These are phyloP conservation scores for Triticum urartu DNA, from an alignment of 176 grass and related monocot species.

Conservation along the genomic window DNA sequence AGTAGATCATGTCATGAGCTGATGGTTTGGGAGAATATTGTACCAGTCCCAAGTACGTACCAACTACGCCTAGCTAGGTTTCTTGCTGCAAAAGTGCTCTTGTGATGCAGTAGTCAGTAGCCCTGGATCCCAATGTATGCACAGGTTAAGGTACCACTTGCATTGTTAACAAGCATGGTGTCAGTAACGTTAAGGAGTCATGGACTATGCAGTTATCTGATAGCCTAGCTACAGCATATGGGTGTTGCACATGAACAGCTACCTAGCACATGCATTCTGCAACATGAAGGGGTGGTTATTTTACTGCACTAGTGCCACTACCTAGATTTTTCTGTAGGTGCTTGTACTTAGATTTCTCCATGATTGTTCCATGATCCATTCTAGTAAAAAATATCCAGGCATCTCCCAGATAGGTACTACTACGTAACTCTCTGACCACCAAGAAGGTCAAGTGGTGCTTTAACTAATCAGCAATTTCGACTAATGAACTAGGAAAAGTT, in stretches of 20 bases:
- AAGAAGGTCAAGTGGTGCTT: constrained; percentile 29
- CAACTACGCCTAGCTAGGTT: constrained; percentile 17
- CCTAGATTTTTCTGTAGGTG: neutral
- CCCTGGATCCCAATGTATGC: constrained; percentile 37
- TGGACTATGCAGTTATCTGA: neutral
- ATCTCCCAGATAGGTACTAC: neutral
- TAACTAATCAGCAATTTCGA: neutral
- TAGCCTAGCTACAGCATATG: neutral
- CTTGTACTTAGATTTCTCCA: constrained; percentile 27
- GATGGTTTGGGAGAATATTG: constrained; percentile 24
- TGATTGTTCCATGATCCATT: constrained; percentile 22
- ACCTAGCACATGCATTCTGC: constrained; percentile 9
- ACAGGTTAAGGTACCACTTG: constrained; percentile 12
- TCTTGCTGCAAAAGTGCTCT: constrained; percentile 31
- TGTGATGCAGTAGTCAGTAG: neutral
- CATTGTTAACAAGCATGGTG: constrained; percentile 21
- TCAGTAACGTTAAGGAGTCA: neutral
- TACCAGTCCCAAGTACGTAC: neutral
- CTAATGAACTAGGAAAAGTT: neutral
- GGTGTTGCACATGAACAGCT: constrained; percentile 25
- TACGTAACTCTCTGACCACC: neutral
- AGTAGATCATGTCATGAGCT: neutral
- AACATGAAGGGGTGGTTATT: constrained; percentile 19
- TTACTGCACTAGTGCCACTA: constrained; percentile 28
- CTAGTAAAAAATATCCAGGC: constrained; percentile 9